Base-by-base conservation (phyloP, 305 asterid species). In the Withania somnifera region DNA sequence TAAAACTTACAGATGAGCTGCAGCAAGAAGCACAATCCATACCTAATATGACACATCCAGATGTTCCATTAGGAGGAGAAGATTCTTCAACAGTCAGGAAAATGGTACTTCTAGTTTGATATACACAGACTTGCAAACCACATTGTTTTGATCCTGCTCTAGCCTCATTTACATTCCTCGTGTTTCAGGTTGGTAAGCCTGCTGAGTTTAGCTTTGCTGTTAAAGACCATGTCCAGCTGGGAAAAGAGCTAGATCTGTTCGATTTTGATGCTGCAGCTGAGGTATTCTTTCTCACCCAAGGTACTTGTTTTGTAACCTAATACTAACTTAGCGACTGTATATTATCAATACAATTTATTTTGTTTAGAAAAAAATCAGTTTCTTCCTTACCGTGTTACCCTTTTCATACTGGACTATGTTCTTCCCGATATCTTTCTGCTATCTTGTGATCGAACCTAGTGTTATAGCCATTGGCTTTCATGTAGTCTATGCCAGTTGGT, bases 191-290 rank as follows among this genome's bases (percentile, higher is more conserved):
- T 56, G 93, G 98, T 38, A 85, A 88, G 64, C 97, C 97, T 83
- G 89, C 87, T 57, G 93, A 91, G 83, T 96, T 94, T 90, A 85
- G 89, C 85, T 94, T 92, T 91, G 84, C 91, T 15, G 64, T 93
- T 53, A 96, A 94, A 90, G 98, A 96, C 88, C 99, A 96, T 32
- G 90, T 93, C 76, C 97, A 92, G 88, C 97, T 96, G 10, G 98
- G 99, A 51, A 94, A 94, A 86, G 97, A 94, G 82, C 87, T 96
- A 76, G 94, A 91, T 81, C 84, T 96, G 78, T 86, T 96, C 71
- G 98, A 96, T 85, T 96, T 96, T 58, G 98, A 96, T 86, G 93
- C 99, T 60, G 99, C 99, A 84, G 91, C 98, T 52, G 97, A 94
- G 99, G 99, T 96, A 92, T 80, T 73, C 86, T 83, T 79, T 86